Conservation (phyloP, 1,284 basidiomycete genomes). For the Mycosarcoma maydis region DNA sequence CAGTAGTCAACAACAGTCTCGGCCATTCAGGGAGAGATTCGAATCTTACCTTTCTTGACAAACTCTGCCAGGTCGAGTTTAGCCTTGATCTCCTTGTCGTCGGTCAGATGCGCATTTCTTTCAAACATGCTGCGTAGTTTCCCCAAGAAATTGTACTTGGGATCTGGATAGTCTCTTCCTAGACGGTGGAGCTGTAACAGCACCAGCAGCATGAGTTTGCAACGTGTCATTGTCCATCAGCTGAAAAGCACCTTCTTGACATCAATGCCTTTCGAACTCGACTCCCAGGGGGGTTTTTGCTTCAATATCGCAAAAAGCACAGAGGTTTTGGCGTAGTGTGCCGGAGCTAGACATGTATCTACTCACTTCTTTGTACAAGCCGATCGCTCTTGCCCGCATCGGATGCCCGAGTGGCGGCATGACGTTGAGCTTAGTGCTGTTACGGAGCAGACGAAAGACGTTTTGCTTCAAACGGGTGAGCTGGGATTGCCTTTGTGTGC, state of each 20-base stretch:
- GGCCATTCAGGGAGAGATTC: too few species aligned
- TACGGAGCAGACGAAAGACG: background rate
- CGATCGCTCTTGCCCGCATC: conserved; percentile 60
- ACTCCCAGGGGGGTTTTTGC: too few species aligned
- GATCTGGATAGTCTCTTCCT: conserved; percentile 65
- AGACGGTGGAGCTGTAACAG: conserved; percentile 57
- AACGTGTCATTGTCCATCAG: too few species aligned
- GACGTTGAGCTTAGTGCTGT: background rate
- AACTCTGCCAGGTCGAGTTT: conserved; percentile 61
- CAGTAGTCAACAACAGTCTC: background rate
- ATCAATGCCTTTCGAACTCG: too few species aligned
- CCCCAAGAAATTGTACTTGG: conserved; percentile 62
- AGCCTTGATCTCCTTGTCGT: conserved; percentile 59
- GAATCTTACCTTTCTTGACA: conserved; percentile 58
- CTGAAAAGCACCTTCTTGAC: too few species aligned
- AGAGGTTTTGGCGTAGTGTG: too few species aligned
- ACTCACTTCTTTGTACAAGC: conserved; percentile 61
- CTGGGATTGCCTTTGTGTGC: too few species aligned
- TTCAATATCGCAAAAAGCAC: too few species aligned
- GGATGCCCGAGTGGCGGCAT: conserved; percentile 64
- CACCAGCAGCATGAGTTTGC: background rate
- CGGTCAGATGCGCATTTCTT: conserved; percentile 58
- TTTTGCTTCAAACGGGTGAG: too few species aligned
- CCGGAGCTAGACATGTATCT: too few species aligned
- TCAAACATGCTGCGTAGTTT: conserved; percentile 60